Evolutionary conservation across 2,329 filamentous ascomycete species (phyloP), one percentile per base, ranked within the genome.

Genomic region (Ceratocystis cubensis): DNA sequence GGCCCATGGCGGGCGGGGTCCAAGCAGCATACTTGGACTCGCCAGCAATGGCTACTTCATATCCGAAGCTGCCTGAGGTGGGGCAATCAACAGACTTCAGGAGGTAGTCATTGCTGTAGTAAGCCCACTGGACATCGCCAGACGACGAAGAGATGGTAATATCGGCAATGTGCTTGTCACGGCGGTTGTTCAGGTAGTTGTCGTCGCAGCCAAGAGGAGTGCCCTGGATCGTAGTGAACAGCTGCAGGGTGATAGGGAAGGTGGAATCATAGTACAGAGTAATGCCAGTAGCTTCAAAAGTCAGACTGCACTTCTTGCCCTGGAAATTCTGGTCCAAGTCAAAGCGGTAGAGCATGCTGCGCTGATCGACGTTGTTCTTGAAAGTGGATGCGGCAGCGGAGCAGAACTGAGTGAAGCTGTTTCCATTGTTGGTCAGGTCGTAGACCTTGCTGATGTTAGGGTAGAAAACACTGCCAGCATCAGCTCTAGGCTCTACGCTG

Each of bases 331-430:
- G 56, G 62, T 71, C 71, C 63, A 73, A 73, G n/a, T 69, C 70
- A 50, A 73, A 73, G 61, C 71, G 73, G 30, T 73, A 41, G 48
- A 74, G 72, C 57, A 72, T 70, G 37, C 72, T 74, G 65, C 70
- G 68, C 67, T 74, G 72, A 59, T 72, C 68, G 64, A 71, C 70
- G 1, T 46, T 62, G 69, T 73, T 71, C 68, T 65, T 65, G 50
- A 69, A 64, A 10, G 62, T 37, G n/a, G 65, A 56, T 8, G 22
- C 62, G 15, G 50, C 56, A 25, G 48, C 6, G 45, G 61, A 45
- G 61, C 65, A 66, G 56, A 66, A 53, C 25, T 64, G 62, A 10
- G 22, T 56, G 30, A 66, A 68, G 10, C 22, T 64, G 37, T 15
- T 22, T 28, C 61, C 66, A 41, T 59, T 22, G 41, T 61, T 45